Evolutionary conservation across 108 stramenopile genomes (phyloP), one percentile per base, ranked within the genome.

Genomic region (Craspedostauros australis): DNA sequence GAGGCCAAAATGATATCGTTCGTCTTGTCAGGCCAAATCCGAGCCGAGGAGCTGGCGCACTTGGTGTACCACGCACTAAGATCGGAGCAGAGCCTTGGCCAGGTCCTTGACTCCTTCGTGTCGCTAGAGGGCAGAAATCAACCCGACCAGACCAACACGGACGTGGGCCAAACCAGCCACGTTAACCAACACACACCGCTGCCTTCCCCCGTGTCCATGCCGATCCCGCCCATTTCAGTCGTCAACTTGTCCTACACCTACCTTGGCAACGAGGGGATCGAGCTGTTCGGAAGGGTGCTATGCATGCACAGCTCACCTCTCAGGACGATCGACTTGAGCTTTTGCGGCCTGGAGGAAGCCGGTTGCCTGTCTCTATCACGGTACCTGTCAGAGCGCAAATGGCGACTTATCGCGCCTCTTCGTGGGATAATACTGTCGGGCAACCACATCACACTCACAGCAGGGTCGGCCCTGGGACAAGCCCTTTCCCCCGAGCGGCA

Each of bases 201-300:
- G n/a, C 46, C 44, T 6, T 5, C 20, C 3, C 38, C 47, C 21
- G 22, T 12, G 6, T 27, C 44, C 31, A 18, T 59, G 11, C 11
- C 22, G 40, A 19, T 46, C 21, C 77, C 77, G 3, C 82, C 80
- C 7, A 75, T 91, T 16, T 64, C 85, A 1, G 83, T 80, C 2
- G 58, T 91, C 23, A 87, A 85, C 53, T 52, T 91, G 1, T 91
- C 89, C 5, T 87, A 72, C 49, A 84, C 89, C 4, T 70, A 84
- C 31, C 76, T 91, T 48, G 89, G 89, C 15, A 77, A 85, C 46
- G 25, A 52, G 21, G 71, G 85, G 21, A 66, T 91, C 41, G 89
- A 91, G 25, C 43, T 76, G 15, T 58, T 86, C 23, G 65, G 70
- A 34, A 74, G 85, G 46, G 63, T 82, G 15, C 39, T 91, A 6